Base-by-base conservation (phyloP, 495 filamentous ascomycete species). In the Darksidea phi region DNA sequence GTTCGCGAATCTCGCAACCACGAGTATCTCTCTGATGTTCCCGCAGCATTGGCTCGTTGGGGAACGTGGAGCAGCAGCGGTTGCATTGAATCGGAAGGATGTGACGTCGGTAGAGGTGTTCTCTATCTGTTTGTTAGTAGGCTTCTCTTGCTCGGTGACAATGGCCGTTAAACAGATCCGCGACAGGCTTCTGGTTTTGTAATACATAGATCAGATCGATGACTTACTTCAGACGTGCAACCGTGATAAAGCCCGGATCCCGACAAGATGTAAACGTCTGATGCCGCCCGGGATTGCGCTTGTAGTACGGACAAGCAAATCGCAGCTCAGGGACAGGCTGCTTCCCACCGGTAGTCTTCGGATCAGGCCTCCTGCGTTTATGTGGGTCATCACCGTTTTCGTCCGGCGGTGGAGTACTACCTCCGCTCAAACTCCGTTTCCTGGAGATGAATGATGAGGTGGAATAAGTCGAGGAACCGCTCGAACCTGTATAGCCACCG, bases 21-120 rank as follows among this genome's bases (percentile, higher is more conserved):
- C 54, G 53, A 0, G 54, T 32, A 34, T 63, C 60, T 8, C 60
- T 53, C 32, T 63, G 60, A 28, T 63, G 60, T 53, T 63, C 60
- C 20, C 54, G 53, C 6, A 63, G 60, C 1, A 24, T 34, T 1
- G 60, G 54, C 26, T 63, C 60, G 24, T 52, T 63, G 12, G 60
- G 18, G 48, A 63, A 63, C 1, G 54, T 63, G 11, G 60, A 12
- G 38, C 60, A 63, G 41, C 60, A 63, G 1, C 60, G 60, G 26
- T 63, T 28, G 54, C 60, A 63, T 57, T 63, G 60, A 12, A 63
- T 63, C 10, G 60, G 60, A 13, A 63, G 45, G 12, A 63, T 42
- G 50, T 63, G 60, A 1, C 60, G 60, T 10, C 60, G 60, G 38
- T 63, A 63, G 25, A 63, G 60, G 37, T 63, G 60, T 34, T 63